Evolutionary conservation across 768 basidiomycete species (phyloP).

Genomic region (Phylloporus rhodoxanthus): DNA sequence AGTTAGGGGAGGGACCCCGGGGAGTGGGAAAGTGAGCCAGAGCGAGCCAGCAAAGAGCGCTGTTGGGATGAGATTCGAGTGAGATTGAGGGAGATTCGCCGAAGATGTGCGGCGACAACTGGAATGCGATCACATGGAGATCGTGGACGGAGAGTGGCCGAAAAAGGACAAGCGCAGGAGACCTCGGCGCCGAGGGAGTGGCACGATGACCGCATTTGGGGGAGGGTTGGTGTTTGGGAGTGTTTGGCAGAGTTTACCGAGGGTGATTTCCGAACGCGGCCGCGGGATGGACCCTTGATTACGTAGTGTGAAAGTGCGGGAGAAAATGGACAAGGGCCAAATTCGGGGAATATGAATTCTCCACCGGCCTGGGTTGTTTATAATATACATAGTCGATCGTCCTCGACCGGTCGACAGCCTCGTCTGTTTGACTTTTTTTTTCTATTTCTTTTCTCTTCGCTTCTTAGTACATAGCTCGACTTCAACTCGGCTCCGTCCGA

Average conservation of each 20-base stretch:
- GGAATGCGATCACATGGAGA: slow-evolving; percentile 29
- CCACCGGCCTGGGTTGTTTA: slow-evolving; percentile 35
- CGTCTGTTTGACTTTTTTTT: slow-evolving; percentile 26
- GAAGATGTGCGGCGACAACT: slow-evolving; percentile 33
- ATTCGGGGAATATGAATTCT: slow-evolving; percentile 37
- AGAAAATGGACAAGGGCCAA: slow-evolving; percentile 32
- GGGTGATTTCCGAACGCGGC: slow-evolving; percentile 37
- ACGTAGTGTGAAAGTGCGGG: slow-evolving; percentile 28
- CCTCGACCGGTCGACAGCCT: slow-evolving; percentile 25
- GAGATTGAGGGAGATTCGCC: slow-evolving; percentile 30
- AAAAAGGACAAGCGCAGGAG: slow-evolving; percentile 24
- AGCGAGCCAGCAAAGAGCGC: slow-evolving; percentile 26
- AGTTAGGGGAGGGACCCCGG: slow-evolving; percentile 25
- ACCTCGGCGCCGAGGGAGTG: slow-evolving; percentile 41
- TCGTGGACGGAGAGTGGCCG: slow-evolving; percentile 29
- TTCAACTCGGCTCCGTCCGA: slow-evolving; percentile 20
- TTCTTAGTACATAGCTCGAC: slow-evolving; percentile 28
- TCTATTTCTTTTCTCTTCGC: slow-evolving; percentile 26
- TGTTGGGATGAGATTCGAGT: slow-evolving; percentile 27
- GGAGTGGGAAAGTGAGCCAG: slow-evolving; percentile 26
- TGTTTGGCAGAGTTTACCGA: slow-evolving; percentile 30
- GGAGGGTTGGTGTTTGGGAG: slow-evolving; percentile 10
- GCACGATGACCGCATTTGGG: slow-evolving; percentile 22
- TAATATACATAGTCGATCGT: slow-evolving; percentile 35
- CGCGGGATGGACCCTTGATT: slow-evolving; percentile 35